phyloP scores from a whole-genome alignment of 228 moss, liverwort and hornwort genomes.

The Sphagnum fallax region DNA sequence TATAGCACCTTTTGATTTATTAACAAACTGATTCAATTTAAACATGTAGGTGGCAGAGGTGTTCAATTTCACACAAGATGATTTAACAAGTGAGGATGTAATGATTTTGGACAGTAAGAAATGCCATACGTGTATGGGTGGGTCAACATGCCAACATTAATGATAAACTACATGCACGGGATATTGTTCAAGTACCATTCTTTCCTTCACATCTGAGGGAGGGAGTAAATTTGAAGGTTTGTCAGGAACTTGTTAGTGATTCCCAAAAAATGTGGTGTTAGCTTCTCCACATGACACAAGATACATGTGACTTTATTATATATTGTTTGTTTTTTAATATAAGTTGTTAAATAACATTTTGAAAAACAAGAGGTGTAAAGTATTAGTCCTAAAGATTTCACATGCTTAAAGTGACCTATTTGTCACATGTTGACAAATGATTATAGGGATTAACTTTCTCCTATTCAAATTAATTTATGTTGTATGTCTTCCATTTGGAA shows the following conservation, averaged over 20 bases:
- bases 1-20: no score
- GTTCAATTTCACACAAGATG: conserved; percentile 56
- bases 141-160: conserved; percentile 32
- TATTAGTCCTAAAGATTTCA: not conserved
- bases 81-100: conserved; percentile 54
- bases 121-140: conserved; percentile 43
- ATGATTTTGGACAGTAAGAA: conserved; percentile 37
- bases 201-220: not conserved
- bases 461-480: not conserved
- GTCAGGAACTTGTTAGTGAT: not conserved
- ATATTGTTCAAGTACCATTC: conserved; percentile 30
- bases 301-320: not conserved
- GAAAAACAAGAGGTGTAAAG: not conserved
- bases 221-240: not conserved
- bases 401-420: not conserved
- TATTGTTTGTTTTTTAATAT: not conserved
- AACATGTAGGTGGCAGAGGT: conserved; percentile 31
- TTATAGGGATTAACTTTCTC: not conserved
- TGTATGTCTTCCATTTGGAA: not conserved
- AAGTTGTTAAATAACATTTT: not conserved
- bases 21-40: not conserved
- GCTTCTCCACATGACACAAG: not conserved
- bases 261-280: not conserved
- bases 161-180: conserved; percentile 28
- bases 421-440: not conserved